These are phyloP conservation scores for Monosporozyma unispora DNA, from an alignment of 805 yeast species.

Conservation along the genomic window DNA sequence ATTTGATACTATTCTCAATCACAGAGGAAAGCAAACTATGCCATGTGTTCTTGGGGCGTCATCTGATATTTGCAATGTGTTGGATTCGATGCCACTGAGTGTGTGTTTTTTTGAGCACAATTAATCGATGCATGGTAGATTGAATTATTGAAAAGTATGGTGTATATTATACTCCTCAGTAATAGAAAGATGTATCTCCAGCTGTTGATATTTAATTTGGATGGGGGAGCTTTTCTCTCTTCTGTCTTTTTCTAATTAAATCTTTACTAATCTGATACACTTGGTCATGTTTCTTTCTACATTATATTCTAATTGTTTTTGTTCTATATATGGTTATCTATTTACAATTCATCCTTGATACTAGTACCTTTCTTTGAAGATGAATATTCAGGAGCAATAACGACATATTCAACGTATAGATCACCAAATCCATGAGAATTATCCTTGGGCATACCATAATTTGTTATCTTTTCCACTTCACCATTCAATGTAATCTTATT, in stretches of 20 bases:
- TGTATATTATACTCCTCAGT: too few species aligned
- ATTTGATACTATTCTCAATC: too few species aligned
- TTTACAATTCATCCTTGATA: slow-evolving; percentile 18
- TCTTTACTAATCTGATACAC: slow-evolving; percentile 21
- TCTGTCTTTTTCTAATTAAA: slow-evolving; percentile 7
- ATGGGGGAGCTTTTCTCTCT: slow-evolving; percentile 28
- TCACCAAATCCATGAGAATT: slow-evolving; percentile 38
- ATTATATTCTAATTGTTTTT: slow-evolving; percentile 6
- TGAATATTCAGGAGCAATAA: slow-evolving; percentile 34
- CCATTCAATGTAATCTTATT: slow-evolving; percentile 55
- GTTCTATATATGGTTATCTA: neutral
- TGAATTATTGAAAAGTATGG: too few species aligned
- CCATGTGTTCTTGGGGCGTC: slow-evolving; percentile 30
- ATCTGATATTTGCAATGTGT: slow-evolving; percentile 9
- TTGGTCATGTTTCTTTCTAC: slow-evolving; percentile 32
- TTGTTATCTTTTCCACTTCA: slow-evolving; percentile 59
- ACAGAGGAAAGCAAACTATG: neutral
- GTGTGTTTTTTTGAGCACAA: neutral
- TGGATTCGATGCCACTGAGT: slow-evolving; percentile 22
- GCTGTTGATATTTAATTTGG: slow-evolving; percentile 24
- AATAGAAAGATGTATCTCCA: slow-evolving; percentile 32
- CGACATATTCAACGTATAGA: slow-evolving; percentile 40
- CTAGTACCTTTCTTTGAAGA: slow-evolving; percentile 2
- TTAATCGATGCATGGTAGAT: slow-evolving; percentile 22
- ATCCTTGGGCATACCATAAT: slow-evolving; percentile 75